Base-by-base conservation (phyloP, 2,329 filamentous ascomycete genomes). In the Hymenoscyphus albidus region DNA sequence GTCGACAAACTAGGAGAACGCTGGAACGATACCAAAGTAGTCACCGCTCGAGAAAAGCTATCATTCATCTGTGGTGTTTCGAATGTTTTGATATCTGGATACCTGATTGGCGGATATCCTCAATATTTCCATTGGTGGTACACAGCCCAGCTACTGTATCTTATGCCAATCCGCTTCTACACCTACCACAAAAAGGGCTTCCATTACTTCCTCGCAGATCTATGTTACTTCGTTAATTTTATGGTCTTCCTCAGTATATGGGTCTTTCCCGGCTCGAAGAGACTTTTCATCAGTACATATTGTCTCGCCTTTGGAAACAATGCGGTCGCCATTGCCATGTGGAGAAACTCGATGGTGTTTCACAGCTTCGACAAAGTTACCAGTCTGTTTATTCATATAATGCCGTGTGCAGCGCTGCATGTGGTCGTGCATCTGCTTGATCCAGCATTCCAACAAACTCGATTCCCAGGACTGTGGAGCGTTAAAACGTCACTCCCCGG, bases 281-380 rank as follows among this genome's bases (percentile, higher is more conserved):
- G 94, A 56, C 84, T 99, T 16, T 93, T 99, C 77, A 95, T 96
- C 69, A 88, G 92, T 70, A 89, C 92, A 0, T 99, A 93, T 77
- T 98, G 95, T 74, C 82, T 99, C 40, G 91, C 93, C 10, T 96
- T 92, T 74, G 95, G 95, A 68, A 99, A 99, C 78, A 99, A 99
- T 75, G 95, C 95, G 22, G 88, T 97, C 58, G 95, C 95, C 13
- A 98, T 99, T 76, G 93, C 95, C 75, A 95, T 99, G 93, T 99
- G 95, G 95, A 88, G 95, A 69, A 99, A 99, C 77, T 97, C 93
- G 39, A 85, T 99, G 74, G 95, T 99, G 58, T 99, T 99, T 77
- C 95, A 99, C 81, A 96, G 92, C 75, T 88, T 99, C 78, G 95
- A 99, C 82, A 99, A 99, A 78, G 93, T 98, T 67, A 96, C 93